These are phyloP conservation scores for Nicotiana noctiflora DNA, from an alignment of 257 asterid genomes.

Conservation along the genomic window DNA sequence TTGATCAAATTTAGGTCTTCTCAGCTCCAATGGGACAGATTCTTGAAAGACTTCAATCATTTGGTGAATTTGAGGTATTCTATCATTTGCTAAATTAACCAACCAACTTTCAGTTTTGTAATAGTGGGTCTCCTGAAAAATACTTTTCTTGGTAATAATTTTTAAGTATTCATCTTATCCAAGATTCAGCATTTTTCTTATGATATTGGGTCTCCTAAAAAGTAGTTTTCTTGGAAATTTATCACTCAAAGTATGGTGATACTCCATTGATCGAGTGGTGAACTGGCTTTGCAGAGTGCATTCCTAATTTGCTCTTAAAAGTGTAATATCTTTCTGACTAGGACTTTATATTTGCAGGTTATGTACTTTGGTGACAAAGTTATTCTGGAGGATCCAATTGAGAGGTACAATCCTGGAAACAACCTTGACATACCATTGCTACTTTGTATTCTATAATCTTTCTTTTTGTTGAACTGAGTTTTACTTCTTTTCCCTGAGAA, in stretches of 20 bases:
- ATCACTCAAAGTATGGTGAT: neutral
- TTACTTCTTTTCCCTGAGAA: neutral
- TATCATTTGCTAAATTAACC: neutral
- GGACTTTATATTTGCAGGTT: conserved; percentile 37
- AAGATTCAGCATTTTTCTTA: neutral
- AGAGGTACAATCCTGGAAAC: conserved; percentile 38
- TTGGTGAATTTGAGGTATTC: conserved; percentile 84
- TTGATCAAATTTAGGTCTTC: conserved; percentile 35
- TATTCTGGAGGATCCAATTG: conserved; percentile 82
- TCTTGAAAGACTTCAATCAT: conserved; percentile 76
- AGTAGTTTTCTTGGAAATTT: neutral
- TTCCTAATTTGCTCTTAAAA: neutral
- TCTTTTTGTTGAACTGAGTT: neutral
- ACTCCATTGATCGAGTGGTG: neutral
- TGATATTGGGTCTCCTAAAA: neutral
- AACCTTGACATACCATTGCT: neutral
- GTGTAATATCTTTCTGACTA: neutral
- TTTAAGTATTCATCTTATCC: neutral
- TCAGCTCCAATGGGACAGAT: conserved; percentile 90
- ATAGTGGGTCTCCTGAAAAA: neutral
- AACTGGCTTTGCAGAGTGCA: neutral
- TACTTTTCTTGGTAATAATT: neutral
- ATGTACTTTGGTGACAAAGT: conserved; percentile 85
- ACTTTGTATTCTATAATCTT: neutral
- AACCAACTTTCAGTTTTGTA: neutral